Conservation (phyloP, 176 grass and related monocot genomes). For the Avena atlantica region DNA sequence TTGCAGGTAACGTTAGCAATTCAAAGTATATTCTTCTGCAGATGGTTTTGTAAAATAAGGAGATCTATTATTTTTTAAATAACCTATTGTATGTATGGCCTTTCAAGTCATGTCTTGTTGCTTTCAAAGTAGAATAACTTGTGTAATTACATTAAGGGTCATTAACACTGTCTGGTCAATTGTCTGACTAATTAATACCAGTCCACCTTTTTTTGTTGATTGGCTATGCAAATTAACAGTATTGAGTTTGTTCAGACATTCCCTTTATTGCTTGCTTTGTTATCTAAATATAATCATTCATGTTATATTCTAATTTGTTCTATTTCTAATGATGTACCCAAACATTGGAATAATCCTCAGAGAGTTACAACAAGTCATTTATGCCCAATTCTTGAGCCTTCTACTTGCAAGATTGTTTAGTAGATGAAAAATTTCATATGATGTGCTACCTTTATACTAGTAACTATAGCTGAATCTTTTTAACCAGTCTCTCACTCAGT, state of each 20-base stretch:
- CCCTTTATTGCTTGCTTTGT: not conserved
- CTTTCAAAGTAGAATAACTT: not conserved
- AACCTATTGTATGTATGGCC: not conserved
- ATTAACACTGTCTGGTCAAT: not conserved
- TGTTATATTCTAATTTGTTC: not conserved
- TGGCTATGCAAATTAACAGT: not conserved
- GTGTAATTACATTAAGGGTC: conserved; percentile 7
- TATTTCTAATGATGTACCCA: not conserved
- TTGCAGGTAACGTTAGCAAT: conserved; percentile 66
- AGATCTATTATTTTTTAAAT: not conserved
- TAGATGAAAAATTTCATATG: not conserved
- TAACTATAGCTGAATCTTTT: not conserved
- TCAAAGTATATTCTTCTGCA: conserved; percentile 6
- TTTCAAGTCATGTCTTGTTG: not conserved
- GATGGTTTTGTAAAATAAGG: not conserved
- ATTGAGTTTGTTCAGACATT: not conserved
- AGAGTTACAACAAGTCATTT: not conserved
- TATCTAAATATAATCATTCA: not conserved
- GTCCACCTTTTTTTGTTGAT: not conserved
- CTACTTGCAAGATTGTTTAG: not conserved
- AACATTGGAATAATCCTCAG: not conserved
- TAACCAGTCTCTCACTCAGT: not conserved
- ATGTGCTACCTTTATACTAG: not conserved
- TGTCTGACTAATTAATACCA: not conserved
- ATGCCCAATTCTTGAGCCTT: not conserved